Evolutionary conservation across 1,284 basidiomycete species (phyloP), one percentile per base, ranked within the genome.

Genomic region (Rhodotorula sp.): DNA sequence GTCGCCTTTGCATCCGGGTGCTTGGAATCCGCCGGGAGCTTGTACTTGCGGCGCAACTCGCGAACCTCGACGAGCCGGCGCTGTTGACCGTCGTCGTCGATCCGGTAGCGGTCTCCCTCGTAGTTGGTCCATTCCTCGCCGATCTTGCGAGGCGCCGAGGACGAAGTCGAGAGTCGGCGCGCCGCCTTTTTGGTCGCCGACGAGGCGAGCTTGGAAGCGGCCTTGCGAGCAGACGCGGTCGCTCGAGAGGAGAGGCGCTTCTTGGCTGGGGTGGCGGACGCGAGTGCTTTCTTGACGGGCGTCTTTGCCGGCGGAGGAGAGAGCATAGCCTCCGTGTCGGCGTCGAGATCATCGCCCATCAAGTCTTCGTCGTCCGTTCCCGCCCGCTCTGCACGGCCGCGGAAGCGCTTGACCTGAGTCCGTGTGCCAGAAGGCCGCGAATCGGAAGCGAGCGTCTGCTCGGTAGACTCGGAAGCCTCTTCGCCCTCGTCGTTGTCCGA

Each of bases 41-140:
- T 67, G 57, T 56, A 72, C 52, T 67, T 74, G 34, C 56, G 51
- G 23, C 72, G 47, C 58, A 34, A 46, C 65, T 76, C 75, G 31
- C 72, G 49, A 7, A 72, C 70, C 62, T 76, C 70, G 56, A 65
- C 67, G 29, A 76, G 46, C 52, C 69, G 61, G 6, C 64, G 15
- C 63, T 70, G 68, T n/a, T 62, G 34, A 1, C 57, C 65, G 48
- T 67, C 72, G 5, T 64, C 52, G 7, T 64, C 63, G 12, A 76
- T 54, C 48, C 68, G 58, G 46, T 68, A 73, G 8, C 65, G 43
- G 52, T 76, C 72, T 8, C 75, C 75, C 57, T 76, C 75, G 56
- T 66, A n/a, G 23, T 74, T 74, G 4, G 57, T 59, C 75, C 75
- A 76, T 20, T 70, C 67, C 15, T 74, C 72, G 29, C 75, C 75